phyloP scores from a whole-genome alignment of 2,329 filamentous ascomycete genomes.

The Aureobasidium sp. region DNA sequence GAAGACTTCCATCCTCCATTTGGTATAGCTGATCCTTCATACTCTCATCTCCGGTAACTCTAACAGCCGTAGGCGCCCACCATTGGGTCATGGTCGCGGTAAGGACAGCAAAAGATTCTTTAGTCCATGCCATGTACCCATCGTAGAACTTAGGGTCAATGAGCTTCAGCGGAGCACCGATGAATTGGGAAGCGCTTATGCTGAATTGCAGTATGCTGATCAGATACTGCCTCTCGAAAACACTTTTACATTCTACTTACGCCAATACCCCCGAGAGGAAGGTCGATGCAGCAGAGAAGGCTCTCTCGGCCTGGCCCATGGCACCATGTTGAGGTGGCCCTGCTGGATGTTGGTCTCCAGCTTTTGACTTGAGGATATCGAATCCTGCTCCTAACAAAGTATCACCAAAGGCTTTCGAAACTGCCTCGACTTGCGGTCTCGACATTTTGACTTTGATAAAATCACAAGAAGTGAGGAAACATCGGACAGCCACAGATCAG shows the following conservation, averaged over 20 bases:
- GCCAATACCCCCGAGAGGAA: conserved; percentile 43
- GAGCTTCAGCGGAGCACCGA: conserved; percentile 68
- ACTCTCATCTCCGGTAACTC: conserved; percentile 73
- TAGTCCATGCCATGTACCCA: conserved; percentile 79
- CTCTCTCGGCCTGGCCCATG: conserved; percentile 41
- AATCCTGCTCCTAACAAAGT: conserved; percentile 27
- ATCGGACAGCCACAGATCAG: conserved; percentile 9
- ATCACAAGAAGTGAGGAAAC: background rate
- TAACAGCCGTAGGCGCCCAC: conserved; percentile 72
- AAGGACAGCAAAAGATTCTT: conserved; percentile 71
- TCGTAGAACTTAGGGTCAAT: conserved; percentile 72
- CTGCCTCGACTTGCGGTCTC: conserved; percentile 9
- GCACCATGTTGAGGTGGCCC: conserved; percentile 38
- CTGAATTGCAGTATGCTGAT: conserved; percentile 19
- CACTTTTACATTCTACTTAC: conserved; percentile 22
- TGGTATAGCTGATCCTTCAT: conserved; percentile 65
- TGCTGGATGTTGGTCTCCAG: conserved; percentile 30
- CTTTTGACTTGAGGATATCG: conserved; percentile 25
- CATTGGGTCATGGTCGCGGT: conserved; percentile 75
- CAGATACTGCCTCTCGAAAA: background rate
- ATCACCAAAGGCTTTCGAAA: background rate
- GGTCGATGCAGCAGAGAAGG: conserved; percentile 42
- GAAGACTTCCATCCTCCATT: conserved; percentile 59
- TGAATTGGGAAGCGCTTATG: conserved; percentile 60
- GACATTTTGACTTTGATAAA: background rate